These are phyloP conservation scores for Sporothrix brunneoviolacea DNA, from an alignment of 2,329 filamentous ascomycete species.

Conservation along the genomic window DNA sequence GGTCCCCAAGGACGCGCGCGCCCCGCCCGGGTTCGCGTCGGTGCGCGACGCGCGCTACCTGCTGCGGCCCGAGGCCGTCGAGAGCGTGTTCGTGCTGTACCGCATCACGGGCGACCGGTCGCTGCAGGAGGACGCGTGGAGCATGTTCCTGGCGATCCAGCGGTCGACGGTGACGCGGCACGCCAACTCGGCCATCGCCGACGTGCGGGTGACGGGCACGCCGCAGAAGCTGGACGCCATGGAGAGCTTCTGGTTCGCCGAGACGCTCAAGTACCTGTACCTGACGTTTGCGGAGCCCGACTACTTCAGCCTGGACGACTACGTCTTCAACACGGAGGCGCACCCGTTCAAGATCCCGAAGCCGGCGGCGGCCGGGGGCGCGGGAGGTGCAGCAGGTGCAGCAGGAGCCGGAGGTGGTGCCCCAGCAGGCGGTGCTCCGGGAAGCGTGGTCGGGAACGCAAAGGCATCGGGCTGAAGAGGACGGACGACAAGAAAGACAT, in stretches of 20 bases:
- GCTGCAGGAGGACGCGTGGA: slow-evolving; percentile 70
- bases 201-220: slow-evolving; percentile 35
- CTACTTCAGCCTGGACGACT: slow-evolving; percentile 19
- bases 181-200: slow-evolving; percentile 20
- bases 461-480: too few relatives aligned
- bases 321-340: slow-evolving; percentile 20
- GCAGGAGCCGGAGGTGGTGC: too few relatives aligned
- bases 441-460: too few relatives aligned
- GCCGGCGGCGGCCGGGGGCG: slow-evolving; percentile 24
- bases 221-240: slow-evolving; percentile 33
- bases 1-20: slow-evolving; percentile 15
- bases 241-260: slow-evolving; percentile 21
- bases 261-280: slow-evolving; percentile 21
- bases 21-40: slow-evolving; percentile 22
- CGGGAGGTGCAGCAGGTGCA: slow-evolving; percentile 39
- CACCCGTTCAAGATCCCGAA: slow-evolving; percentile 18
- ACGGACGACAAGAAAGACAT: too few relatives aligned
- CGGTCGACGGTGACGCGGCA: slow-evolving; percentile 43
- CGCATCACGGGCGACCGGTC: slow-evolving; percentile 65
- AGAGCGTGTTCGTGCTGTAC: slow-evolving; percentile 73
- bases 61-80: slow-evolving; percentile 66
- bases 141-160: slow-evolving; percentile 67
- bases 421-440: too few relatives aligned
- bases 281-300: slow-evolving; percentile 17
- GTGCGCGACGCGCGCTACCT: slow-evolving; percentile 36